Conservation (phyloP, 2,329 filamentous ascomycete genomes). For the Cercospora brassicicola region DNA sequence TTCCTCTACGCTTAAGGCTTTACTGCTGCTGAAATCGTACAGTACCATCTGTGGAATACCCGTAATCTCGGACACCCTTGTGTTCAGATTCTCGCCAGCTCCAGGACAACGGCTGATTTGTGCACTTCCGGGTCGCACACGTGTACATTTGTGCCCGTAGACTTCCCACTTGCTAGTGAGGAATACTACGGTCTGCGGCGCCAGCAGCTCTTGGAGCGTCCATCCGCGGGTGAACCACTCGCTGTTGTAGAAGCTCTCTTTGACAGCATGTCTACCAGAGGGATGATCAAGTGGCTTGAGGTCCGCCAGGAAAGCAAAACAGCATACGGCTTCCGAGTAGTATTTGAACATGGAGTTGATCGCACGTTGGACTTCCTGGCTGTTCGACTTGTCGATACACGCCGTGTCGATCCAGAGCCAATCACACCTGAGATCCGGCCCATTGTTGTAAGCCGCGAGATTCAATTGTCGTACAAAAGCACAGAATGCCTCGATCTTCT, state of each 20-base stretch:
- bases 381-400: conserved; percentile 25
- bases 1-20: conserved; percentile 3
- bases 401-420: conserved; percentile 29
- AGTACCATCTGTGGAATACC: conserved; percentile 18
- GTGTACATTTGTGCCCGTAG: conserved; percentile 19
- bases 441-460: background rate
- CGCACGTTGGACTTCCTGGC: conserved; percentile 16
- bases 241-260: conserved; percentile 11
- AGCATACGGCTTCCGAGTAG: conserved; percentile 19
- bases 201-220: conserved; percentile 30
- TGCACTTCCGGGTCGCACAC: background rate
- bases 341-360: conserved; percentile 28
- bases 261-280: background rate
- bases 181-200: conserved; percentile 22
- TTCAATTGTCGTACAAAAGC: background rate
- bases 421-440: background rate
- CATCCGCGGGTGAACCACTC: conserved; percentile 30
- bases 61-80: conserved; percentile 15
- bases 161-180: conserved; percentile 19
- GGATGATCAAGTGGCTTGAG: background rate
- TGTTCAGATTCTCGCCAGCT: conserved; percentile 7
- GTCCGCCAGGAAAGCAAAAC: conserved; percentile 24
- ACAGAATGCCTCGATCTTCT: conserved; percentile 10
- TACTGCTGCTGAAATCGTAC: conserved; percentile 4
- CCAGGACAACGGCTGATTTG: background rate